Conservation (phyloP, 345 rosid species). For the Lepidium aucheri region DNA sequence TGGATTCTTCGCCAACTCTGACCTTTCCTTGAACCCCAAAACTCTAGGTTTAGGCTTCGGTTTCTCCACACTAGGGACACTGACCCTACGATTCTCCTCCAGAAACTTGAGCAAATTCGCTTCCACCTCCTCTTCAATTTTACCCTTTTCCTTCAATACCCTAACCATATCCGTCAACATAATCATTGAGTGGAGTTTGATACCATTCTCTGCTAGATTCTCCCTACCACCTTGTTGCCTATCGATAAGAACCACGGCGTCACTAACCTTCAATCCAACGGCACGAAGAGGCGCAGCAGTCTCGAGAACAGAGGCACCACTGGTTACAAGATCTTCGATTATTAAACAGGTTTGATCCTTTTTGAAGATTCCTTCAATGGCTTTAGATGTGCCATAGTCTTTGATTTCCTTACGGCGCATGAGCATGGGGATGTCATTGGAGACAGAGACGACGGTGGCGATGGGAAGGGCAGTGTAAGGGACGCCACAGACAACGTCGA, state of each 20-base stretch:
- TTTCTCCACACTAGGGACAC: conserved; percentile 48
- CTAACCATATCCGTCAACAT: conserved; percentile 77
- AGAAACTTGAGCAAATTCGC: conserved; percentile 51
- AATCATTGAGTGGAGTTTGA: conserved; percentile 63
- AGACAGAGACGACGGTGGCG: conserved; percentile 70
- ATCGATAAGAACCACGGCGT: conserved; percentile 85
- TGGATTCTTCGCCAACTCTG: conserved; percentile 57
- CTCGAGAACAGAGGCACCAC: conserved; percentile 90
- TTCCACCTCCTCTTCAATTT: conserved; percentile 57
- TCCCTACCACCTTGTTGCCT: conserved; percentile 94
- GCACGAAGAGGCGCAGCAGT: conserved; percentile 75
- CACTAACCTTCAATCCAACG: conserved; percentile 68
- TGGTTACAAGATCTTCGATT: conserved; percentile 83
- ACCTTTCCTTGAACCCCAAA: conserved; percentile 58
- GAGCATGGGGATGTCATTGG: conserved; percentile 66
- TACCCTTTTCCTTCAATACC: conserved; percentile 76
- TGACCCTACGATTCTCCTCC: conserved; percentile 70
- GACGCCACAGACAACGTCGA: conserved; percentile 75
- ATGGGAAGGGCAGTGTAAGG: conserved; percentile 97
- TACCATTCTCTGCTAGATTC: conserved; percentile 67
- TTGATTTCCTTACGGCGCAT: conserved; percentile 93
- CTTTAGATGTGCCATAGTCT: conserved; percentile 80
- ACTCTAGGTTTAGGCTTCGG: conserved; percentile 31
- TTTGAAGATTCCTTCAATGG: conserved; percentile 67
- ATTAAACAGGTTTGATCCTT: conserved; percentile 53